Conservation (phyloP, 495 filamentous ascomycete species). For the Pyrenopolyporus hunteri region DNA sequence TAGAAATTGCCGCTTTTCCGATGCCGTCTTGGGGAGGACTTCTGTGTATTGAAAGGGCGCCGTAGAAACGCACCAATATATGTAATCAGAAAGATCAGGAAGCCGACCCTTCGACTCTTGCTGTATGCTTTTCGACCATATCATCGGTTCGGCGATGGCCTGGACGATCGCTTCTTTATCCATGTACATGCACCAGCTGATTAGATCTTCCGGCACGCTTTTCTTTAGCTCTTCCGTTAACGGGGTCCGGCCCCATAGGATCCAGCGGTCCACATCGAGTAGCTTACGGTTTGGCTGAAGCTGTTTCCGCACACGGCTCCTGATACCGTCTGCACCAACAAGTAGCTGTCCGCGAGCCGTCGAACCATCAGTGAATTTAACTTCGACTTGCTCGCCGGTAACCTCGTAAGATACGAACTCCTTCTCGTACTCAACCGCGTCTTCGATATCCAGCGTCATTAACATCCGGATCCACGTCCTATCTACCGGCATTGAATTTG, state of each 20-base stretch:
- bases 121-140: slow-evolving; percentile 43
- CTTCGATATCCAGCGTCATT: slow-evolving; percentile 40
- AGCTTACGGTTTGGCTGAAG: slow-evolving; percentile 48
- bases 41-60: slow-evolving; percentile 23
- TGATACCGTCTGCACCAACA: slow-evolving; percentile 55
- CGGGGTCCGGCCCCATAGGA: slow-evolving; percentile 52
- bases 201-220: slow-evolving; percentile 30
- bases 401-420: slow-evolving; percentile 45
- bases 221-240: slow-evolving; percentile 42
- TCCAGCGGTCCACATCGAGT: slow-evolving; percentile 52
- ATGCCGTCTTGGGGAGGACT: slow-evolving; percentile 33
- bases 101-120: slow-evolving; percentile 37
- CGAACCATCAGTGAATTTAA: slow-evolving; percentile 50
- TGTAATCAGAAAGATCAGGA: slow-evolving; percentile 34
- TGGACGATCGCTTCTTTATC: slow-evolving; percentile 43
- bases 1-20: slow-evolving; percentile 31
- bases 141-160: slow-evolving; percentile 44
- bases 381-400: slow-evolving; percentile 40
- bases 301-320: slow-evolving; percentile 50
- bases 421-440: slow-evolving; percentile 52
- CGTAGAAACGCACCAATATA: slow-evolving; percentile 32
- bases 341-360: slow-evolving; percentile 46
- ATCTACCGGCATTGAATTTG: slow-evolving; percentile 23
- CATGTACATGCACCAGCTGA: slow-evolving; percentile 42
- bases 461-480: slow-evolving; percentile 35